Evolutionary conservation across 176 grass and related monocot species (phyloP).

Genomic region (Cymbopogon citratus): DNA sequence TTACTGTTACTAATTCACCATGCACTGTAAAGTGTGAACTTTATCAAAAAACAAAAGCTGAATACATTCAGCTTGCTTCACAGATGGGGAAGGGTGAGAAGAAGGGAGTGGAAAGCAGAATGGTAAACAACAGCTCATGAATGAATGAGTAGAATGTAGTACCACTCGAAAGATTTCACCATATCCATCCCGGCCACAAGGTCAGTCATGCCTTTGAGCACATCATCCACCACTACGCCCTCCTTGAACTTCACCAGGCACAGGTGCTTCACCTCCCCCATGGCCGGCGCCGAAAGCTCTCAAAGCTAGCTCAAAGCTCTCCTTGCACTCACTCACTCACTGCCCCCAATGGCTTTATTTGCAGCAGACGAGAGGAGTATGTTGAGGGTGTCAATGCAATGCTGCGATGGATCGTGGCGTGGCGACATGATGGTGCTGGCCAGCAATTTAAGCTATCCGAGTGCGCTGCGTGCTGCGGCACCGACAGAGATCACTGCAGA

Average conservation of each 20-base stretch:
- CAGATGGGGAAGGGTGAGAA: not conserved
- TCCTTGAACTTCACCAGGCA: conserved; percentile 60
- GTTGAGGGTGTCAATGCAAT: not conserved
- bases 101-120: not conserved
- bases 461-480: not conserved
- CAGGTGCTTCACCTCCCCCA: conserved; percentile 62
- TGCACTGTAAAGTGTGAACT: not conserved
- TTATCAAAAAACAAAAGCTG: not conserved
- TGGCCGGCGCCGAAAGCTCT: conserved; percentile 1
- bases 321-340: not conserved
- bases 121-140: not conserved
- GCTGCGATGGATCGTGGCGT: conserved; percentile 20
- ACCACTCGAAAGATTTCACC: conserved; percentile 76
- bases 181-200: conserved; percentile 42
- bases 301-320: not conserved
- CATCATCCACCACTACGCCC: conserved; percentile 40
- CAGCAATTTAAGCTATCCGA: conserved; percentile 15
- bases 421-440: conserved; percentile 2
- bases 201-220: conserved; percentile 38
- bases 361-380: not conserved
- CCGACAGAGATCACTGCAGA: conserved; percentile 23
- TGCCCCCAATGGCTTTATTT: not conserved
- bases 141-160: not conserved
- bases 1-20: not conserved
- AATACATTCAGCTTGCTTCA: not conserved